These are phyloP conservation scores for Ustilago hordei DNA, from an alignment of 1,284 basidiomycete genomes.

Conservation along the genomic window DNA sequence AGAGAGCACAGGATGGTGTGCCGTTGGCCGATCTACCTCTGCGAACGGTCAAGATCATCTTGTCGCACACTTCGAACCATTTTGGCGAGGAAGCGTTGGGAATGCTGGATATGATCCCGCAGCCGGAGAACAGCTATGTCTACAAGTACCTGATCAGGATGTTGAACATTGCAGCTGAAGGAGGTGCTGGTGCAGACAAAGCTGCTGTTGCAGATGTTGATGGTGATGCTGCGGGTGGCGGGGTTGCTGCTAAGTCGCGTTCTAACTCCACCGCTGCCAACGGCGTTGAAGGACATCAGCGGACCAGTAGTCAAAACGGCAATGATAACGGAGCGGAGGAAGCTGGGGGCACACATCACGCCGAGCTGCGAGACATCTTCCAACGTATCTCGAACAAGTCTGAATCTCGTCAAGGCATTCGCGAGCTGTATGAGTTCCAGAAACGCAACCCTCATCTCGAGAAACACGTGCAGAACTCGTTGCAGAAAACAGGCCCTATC, in stretches of 20 bases:
- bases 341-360: constrained; percentile 74
- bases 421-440: constrained; percentile 93
- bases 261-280: constrained; percentile 11
- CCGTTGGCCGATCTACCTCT: constrained; percentile 97
- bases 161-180: constrained; percentile 52
- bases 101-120: constrained; percentile 59
- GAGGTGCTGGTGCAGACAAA: constrained; percentile 28
- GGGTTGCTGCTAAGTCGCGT: constrained; percentile 7
- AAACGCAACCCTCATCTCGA: constrained; percentile 91
- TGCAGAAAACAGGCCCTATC: constrained; percentile 71
- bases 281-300: constrained; percentile 73
- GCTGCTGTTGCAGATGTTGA: constrained; percentile 34
- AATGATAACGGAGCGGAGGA: constrained; percentile 72
- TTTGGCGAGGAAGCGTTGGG: constrained; percentile 61
- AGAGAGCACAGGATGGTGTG: constrained; percentile 86
- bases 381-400: constrained; percentile 86
- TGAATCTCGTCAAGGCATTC: constrained; percentile 87
- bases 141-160: constrained; percentile 65
- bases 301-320: constrained; percentile 70
- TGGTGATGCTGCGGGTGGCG: constrained; percentile 79
- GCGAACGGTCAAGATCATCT: constrained; percentile 83
- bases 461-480: constrained; percentile 76
- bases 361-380: constrained; percentile 83
- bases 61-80: constrained; percentile 70
- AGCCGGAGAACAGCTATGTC: constrained; percentile 64